These are phyloP conservation scores for Penicillium griseofulvum DNA, from an alignment of 2,329 filamentous ascomycete genomes.

Conservation along the genomic window DNA sequence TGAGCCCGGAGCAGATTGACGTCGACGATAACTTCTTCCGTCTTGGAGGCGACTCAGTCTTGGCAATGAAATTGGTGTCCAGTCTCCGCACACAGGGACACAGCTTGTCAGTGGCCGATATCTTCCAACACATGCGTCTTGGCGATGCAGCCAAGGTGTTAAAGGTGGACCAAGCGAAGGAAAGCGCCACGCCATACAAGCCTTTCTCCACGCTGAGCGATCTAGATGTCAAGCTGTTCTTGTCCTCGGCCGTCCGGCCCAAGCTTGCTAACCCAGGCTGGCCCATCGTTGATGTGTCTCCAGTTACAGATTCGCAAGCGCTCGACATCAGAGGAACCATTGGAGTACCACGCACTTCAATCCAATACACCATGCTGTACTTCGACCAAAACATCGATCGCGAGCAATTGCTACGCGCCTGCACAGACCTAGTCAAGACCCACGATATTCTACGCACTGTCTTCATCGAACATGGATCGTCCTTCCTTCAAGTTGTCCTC, in stretches of 20 bases:
- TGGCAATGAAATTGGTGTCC: constrained; percentile 57
- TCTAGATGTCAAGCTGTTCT: constrained; percentile 41
- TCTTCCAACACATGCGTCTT: constrained; percentile 49
- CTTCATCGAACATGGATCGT: constrained; percentile 54
- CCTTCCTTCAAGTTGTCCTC: constrained; percentile 56
- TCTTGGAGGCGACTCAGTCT: constrained; percentile 60
- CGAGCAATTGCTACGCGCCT: constrained; percentile 43
- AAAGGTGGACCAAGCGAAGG: constrained; percentile 36
- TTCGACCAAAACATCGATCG: constrained; percentile 52
- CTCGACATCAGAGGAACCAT: constrained; percentile 60
- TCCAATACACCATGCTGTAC: constrained; percentile 63
- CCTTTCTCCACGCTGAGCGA: constrained; percentile 53
- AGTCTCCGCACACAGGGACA: constrained; percentile 44
- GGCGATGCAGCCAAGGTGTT: constrained; percentile 55
- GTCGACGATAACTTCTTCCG: constrained; percentile 60
- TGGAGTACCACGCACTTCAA: constrained; percentile 58
- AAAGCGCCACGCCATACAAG: constrained; percentile 29
- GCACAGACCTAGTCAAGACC: constrained; percentile 49
- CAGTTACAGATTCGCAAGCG: constrained; percentile 57
- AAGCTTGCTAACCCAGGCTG: constrained; percentile 50
- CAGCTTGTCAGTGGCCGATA: constrained; percentile 48
- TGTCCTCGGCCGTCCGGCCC: constrained; percentile 48
- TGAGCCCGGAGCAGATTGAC: constrained; percentile 45
- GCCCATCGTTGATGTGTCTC: constrained; percentile 56
- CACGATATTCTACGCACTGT: constrained; percentile 65